A percentile compares a stretch with the other conserved stretches of the same genome.
These are phyloP conservation scores for Alternaria rosae DNA, from an alignment of 2,329 filamentous ascomycete genomes.

Conservation along the genomic window DNA sequence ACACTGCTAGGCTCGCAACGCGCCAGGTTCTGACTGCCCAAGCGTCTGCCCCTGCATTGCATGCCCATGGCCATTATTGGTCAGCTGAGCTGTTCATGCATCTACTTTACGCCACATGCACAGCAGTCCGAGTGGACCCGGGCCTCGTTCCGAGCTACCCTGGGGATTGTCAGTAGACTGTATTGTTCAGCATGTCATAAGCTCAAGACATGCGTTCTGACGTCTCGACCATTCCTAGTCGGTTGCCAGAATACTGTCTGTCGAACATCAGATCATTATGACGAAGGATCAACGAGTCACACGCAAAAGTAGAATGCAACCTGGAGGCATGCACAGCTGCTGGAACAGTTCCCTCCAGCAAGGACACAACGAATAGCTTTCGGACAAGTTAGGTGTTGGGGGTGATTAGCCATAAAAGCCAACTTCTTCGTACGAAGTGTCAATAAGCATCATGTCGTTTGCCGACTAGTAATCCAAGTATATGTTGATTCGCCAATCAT, in stretches of 20 bases:
- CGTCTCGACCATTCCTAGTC: neutral
- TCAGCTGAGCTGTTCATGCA: neutral
- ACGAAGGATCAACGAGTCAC: neutral
- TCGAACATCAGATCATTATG: neutral
- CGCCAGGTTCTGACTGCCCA: slow-evolving; percentile 3
- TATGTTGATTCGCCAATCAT: neutral
- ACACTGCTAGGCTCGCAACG: neutral
- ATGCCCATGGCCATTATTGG: neutral
- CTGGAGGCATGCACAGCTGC: neutral
- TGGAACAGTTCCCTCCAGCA: neutral
- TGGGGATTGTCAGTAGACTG: neutral
- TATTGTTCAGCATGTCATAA: neutral
- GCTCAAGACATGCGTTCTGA: neutral
- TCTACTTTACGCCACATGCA: slow-evolving; percentile 8
- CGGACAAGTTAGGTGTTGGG: neutral
- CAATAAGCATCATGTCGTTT: neutral
- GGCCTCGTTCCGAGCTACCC: neutral
- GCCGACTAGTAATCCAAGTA: neutral
- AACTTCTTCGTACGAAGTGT: neutral
- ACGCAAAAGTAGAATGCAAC: neutral
- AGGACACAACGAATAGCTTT: neutral
- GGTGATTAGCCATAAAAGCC: neutral
- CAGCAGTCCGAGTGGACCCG: neutral
- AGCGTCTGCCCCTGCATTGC: slow-evolving; percentile 16
- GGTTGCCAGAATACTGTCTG: neutral